Evolutionary conservation across 2,329 filamentous ascomycete genomes (phyloP).

Genomic region (Arthroderma sp.): DNA sequence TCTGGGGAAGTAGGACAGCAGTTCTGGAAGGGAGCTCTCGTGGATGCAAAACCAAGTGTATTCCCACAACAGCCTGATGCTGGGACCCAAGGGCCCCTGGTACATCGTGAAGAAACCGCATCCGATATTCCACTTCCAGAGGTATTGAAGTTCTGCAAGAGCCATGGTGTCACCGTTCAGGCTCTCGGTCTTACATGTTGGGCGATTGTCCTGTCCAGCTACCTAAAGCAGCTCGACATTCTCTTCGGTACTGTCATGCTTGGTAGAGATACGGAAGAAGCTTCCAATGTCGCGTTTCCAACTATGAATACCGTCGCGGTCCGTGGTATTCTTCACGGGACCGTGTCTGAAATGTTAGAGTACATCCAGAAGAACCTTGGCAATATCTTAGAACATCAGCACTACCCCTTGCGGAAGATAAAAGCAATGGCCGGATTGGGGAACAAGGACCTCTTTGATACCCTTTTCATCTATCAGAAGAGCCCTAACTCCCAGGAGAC

Average conservation of each 20-base stretch:
- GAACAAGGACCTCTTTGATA: constrained; percentile 47
- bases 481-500: constrained; percentile 27
- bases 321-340: constrained; percentile 60
- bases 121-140: constrained; percentile 26
- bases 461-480: constrained; percentile 56
- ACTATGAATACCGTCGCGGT: constrained; percentile 85
- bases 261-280: constrained; percentile 63
- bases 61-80: constrained; percentile 29
- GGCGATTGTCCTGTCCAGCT: constrained; percentile 56
- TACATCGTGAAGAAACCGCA: constrained; percentile 21
- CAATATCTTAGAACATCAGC: constrained; percentile 57
- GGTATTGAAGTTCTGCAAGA: constrained; percentile 51
- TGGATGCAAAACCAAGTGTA: constrained; percentile 34
- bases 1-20: constrained; percentile 33
- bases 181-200: constrained; percentile 65
- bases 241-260: constrained; percentile 74
- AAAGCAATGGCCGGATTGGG: constrained; percentile 40
- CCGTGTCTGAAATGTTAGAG: constrained; percentile 49
- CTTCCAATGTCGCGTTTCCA: constrained; percentile 62
- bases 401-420: constrained; percentile 63
- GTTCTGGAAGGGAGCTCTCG: constrained; percentile 64
- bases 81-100: constrained; percentile 6
- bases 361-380: constrained; percentile 62
- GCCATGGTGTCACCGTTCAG: constrained; percentile 59
- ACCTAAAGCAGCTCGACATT: constrained; percentile 56